These are phyloP conservation scores for Boletales sp. DNA, from an alignment of 768 basidiomycete genomes.

Conservation along the genomic window DNA sequence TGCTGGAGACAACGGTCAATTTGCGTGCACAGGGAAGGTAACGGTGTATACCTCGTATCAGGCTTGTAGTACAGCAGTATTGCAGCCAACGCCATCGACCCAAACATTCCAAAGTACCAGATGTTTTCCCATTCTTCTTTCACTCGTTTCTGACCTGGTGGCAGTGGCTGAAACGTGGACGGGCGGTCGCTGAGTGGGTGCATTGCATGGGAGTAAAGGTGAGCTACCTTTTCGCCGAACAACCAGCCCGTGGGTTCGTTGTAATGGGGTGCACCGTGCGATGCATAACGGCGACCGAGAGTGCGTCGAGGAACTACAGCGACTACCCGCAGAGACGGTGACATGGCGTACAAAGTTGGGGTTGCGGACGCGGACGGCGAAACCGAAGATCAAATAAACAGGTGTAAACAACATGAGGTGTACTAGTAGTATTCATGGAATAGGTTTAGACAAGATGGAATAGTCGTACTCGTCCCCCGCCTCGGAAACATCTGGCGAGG, in stretches of 20 bases:
- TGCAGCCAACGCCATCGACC: constrained; percentile 70
- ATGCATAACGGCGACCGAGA: constrained; percentile 52
- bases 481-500: constrained; percentile 44
- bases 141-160: constrained; percentile 79
- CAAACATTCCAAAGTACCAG: constrained; percentile 92
- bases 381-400: constrained; percentile 17
- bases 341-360: constrained; percentile 29
- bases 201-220: not conserved
- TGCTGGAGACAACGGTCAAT: constrained; percentile 43
- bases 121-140: constrained; percentile 90
- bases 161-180: constrained; percentile 51
- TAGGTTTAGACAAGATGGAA: constrained; percentile 34
- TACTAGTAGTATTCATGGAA: constrained; percentile 1
- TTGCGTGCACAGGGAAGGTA: constrained; percentile 1
- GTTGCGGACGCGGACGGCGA: constrained; percentile 4
- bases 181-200: not conserved
- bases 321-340: constrained; percentile 44
- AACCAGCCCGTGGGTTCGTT: constrained; percentile 87
- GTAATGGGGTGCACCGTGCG: constrained; percentile 77
- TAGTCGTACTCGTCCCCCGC: constrained; percentile 34
- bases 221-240: constrained; percentile 81
- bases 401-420: constrained; percentile 14
- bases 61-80: constrained; percentile 89
- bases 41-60: constrained; percentile 71
- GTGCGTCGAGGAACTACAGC: constrained; percentile 17